These are phyloP conservation scores for Ceratobasidium sp. DNA, from an alignment of 1,284 basidiomycete genomes.

Conservation along the genomic window DNA sequence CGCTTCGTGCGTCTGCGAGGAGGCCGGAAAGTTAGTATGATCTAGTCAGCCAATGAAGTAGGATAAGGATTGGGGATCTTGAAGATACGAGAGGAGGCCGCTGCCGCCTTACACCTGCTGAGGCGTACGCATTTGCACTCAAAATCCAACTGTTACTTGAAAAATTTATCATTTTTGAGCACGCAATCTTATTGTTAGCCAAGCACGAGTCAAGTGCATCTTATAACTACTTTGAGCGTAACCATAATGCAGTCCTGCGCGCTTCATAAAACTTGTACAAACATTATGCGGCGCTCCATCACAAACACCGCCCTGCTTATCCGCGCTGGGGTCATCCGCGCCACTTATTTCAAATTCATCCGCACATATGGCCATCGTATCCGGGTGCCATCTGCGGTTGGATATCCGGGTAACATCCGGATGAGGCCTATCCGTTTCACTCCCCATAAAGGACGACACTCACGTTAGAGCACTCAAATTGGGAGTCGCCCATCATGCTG, in stretches of 20 bases:
- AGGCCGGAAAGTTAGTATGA: no score
- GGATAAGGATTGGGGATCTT: no score
- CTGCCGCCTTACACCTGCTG: background rate
- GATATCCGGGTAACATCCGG: background rate
- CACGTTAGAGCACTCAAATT: no score
- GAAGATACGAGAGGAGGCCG: background rate
- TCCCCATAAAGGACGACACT: no score
- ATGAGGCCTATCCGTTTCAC: slow-evolving; percentile 18
- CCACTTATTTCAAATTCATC: slow-evolving; percentile 20
- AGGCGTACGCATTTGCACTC: background rate
- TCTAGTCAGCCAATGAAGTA: no score
- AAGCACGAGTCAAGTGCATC: slow-evolving; percentile 11
- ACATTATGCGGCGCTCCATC: background rate
- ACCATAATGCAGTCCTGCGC: background rate
- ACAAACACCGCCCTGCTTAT: background rate
- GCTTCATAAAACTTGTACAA: background rate
- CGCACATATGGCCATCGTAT: background rate
- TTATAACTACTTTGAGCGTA: background rate
- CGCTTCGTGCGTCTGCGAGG: no score
- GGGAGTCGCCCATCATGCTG: no score
- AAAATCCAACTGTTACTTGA: background rate
- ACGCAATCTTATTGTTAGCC: background rate
- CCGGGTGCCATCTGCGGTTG: background rate
- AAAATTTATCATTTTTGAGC: background rate
- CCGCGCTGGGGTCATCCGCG: background rate